These are phyloP conservation scores for Carex arenaria DNA, from an alignment of 202 grass and related monocot species.

Conservation along the genomic window DNA sequence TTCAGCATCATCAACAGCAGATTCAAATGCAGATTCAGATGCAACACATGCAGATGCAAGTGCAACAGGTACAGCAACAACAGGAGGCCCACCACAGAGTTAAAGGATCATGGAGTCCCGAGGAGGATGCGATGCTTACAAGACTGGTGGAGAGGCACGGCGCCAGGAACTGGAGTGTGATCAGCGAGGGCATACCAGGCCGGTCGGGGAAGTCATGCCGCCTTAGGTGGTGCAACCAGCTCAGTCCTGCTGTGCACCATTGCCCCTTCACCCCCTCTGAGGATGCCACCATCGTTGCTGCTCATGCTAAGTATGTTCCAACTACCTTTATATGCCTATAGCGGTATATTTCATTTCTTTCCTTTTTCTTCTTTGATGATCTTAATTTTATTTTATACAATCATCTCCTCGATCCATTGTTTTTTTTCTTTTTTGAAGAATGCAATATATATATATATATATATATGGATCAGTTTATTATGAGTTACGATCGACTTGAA, in stretches of 20 bases:
- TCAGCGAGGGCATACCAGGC: conserved; percentile 49
- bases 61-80: background rate
- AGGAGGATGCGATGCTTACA: conserved; percentile 63
- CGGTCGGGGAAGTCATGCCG: conserved; percentile 90
- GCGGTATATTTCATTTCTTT: background rate
- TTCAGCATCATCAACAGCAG: background rate
- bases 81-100: conserved; percentile 18
- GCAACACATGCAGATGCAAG: background rate
- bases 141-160: conserved; percentile 56
- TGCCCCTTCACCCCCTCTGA: conserved; percentile 70
- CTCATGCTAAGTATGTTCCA: conserved; percentile 27
- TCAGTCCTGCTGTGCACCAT: conserved; percentile 76
- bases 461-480: background rate
- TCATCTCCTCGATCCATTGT: background rate
- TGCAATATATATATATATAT: too few species aligned
- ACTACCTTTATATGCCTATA: background rate
- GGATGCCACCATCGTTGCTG: conserved; percentile 41
- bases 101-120: conserved; percentile 81
- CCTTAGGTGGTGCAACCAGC: conserved; percentile 89
- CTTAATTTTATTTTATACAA: background rate
- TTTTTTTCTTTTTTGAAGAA: background rate
- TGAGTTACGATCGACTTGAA: too few species aligned
- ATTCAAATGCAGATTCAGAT: background rate
- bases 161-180: conserved; percentile 67
- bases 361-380: background rate